A percentile compares a stretch with the other conserved stretches of the same genome.
Evolutionary conservation across 495 filamentous ascomycete species (phyloP).

Genomic region (Xylaria telfairii): DNA sequence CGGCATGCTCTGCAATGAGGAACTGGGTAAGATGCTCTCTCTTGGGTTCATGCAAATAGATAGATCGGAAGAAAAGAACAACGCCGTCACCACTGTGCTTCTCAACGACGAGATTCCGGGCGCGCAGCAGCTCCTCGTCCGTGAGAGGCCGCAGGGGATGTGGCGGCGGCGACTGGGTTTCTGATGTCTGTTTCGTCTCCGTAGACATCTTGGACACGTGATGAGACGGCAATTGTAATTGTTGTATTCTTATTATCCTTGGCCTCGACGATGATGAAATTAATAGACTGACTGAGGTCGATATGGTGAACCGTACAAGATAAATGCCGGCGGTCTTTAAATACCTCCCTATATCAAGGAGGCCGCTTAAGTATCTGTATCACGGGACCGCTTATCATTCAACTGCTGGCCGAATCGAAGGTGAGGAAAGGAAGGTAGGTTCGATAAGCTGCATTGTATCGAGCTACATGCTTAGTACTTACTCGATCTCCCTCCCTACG

Average conservation of each 20-base stretch:
- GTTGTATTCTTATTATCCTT: neutral
- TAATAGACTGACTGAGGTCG: conserved; percentile 5
- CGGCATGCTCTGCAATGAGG: conserved; percentile 51
- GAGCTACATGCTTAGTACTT: conserved; percentile 1
- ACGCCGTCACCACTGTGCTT: conserved; percentile 36
- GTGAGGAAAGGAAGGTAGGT: conserved; percentile 1
- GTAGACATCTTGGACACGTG: conserved; percentile 30
- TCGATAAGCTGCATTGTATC: conserved; percentile 7
- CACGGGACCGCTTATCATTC: conserved; percentile 12
- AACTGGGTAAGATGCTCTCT: conserved; percentile 60
- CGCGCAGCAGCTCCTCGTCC: conserved; percentile 59
- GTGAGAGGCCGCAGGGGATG: conserved; percentile 69
- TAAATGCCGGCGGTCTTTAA: conserved; percentile 2
- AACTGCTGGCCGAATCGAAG: neutral
- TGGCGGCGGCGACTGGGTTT: conserved; percentile 32
- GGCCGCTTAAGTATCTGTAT: conserved; percentile 1
- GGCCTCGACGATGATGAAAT: neutral
- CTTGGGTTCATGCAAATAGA: conserved; percentile 68
- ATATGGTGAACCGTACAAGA: conserved; percentile 1
- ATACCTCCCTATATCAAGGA: conserved; percentile 12
- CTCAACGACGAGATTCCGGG: conserved; percentile 39
- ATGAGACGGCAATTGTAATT: neutral
- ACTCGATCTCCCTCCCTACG: too few relatives aligned
- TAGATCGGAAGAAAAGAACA: conserved; percentile 64
- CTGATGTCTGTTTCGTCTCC: conserved; percentile 14